These are phyloP conservation scores for Cicer bijugum DNA, from an alignment of 306 rosid species.

Conservation along the genomic window DNA sequence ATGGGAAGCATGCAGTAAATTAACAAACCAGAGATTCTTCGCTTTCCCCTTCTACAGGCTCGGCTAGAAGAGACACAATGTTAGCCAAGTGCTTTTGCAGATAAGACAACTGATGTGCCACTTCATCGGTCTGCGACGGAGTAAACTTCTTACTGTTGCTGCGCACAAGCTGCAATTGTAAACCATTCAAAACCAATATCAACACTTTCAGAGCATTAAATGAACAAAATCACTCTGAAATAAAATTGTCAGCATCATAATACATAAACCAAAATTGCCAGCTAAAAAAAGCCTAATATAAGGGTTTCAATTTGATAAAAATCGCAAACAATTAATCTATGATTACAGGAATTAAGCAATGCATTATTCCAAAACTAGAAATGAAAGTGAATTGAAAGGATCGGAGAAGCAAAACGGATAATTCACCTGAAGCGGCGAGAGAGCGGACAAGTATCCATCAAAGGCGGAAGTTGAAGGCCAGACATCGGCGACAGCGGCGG, in stretches of 20 bases:
- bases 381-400: neutral
- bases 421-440: conserved; percentile 94
- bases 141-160: conserved; percentile 89
- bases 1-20: conserved; percentile 35
- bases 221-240: conserved; percentile 27
- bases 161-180: conserved; percentile 93
- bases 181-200: conserved; percentile 42
- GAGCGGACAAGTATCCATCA: conserved; percentile 96
- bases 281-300: conserved; percentile 25
- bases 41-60: conserved; percentile 89
- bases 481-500: conserved; percentile 90
- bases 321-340: neutral
- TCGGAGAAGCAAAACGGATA: conserved; percentile 16
- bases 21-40: conserved; percentile 91
- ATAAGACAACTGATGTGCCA: conserved; percentile 94
- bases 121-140: conserved; percentile 96
- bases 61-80: conserved; percentile 87
- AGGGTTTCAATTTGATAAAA: conserved; percentile 7
- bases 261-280: neutral
- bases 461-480: conserved; percentile 99
- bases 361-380: neutral
- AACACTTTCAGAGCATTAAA: conserved; percentile 21
- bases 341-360: conserved; percentile 12
- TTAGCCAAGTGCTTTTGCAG: conserved; percentile 91
- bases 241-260: conserved; percentile 27